These are phyloP conservation scores for Wickerhamomyces sp. DNA, from an alignment of 1,139 yeast genomes.

Conservation along the genomic window DNA sequence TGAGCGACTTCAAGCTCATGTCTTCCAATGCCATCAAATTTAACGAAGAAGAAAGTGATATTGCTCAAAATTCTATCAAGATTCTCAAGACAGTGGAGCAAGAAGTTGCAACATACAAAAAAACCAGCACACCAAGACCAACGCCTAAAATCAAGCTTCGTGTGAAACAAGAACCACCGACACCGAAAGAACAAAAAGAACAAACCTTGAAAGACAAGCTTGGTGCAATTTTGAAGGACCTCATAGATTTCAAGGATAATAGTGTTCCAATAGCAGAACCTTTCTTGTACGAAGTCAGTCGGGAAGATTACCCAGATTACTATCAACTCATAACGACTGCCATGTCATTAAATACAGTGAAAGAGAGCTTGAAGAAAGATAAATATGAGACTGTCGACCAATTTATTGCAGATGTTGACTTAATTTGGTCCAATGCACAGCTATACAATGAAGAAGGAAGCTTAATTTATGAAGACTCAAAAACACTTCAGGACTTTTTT, in stretches of 20 bases:
- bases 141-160: slow-evolving; percentile 13
- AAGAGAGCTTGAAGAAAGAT: slow-evolving; percentile 32
- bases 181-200: slow-evolving; percentile 2
- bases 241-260: slow-evolving; percentile 18
- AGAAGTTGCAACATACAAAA: slow-evolving; percentile 27
- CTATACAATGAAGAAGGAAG: slow-evolving; percentile 85
- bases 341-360: slow-evolving; percentile 66
- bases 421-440: slow-evolving; percentile 79
- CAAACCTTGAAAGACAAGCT: slow-evolving; percentile 13
- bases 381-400: slow-evolving; percentile 20
- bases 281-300: slow-evolving; percentile 49
- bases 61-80: slow-evolving; percentile 48
- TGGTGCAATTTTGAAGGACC: slow-evolving; percentile 13
- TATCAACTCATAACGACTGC: slow-evolving; percentile 64
- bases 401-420: slow-evolving; percentile 54
- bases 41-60: slow-evolving; percentile 58
- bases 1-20: slow-evolving; percentile 51
- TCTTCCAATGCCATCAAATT: slow-evolving; percentile 56
- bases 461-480: slow-evolving; percentile 72
- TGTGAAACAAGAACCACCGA: slow-evolving; percentile 1
- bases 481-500: slow-evolving; percentile 45
- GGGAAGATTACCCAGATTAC: slow-evolving; percentile 62
- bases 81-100: slow-evolving; percentile 39
- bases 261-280: slow-evolving; percentile 35
- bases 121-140: slow-evolving; percentile 3